phyloP scores from a whole-genome alignment of 441 rosid species.

The Syzygium malaccense region DNA sequence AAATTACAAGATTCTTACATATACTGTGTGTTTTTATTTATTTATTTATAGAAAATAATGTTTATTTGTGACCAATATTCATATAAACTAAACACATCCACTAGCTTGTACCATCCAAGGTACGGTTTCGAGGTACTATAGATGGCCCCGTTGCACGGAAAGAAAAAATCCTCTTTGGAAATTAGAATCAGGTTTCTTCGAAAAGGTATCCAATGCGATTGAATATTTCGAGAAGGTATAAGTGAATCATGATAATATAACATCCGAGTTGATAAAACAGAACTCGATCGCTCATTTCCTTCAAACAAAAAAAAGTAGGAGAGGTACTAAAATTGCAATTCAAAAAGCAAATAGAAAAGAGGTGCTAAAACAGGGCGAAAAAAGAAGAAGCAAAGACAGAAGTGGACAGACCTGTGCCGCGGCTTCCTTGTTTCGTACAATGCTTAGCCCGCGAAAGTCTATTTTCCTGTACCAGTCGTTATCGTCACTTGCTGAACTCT shows the following conservation, averaged over 20 bases:
- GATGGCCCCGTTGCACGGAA: neutral
- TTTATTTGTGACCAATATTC: no score
- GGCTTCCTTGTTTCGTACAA: neutral
- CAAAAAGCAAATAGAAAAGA: no score
- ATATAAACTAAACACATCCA: neutral
- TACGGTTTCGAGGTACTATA: neutral
- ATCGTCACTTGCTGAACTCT: neutral
- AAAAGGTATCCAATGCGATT: neutral
- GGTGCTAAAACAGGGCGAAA: no score
- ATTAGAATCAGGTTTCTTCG: neutral
- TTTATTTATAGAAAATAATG: no score
- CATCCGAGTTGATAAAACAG: neutral
- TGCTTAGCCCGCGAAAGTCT: neutral
- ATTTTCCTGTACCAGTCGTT: neutral
- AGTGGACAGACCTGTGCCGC: neutral
- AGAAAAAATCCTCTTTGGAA: neutral
- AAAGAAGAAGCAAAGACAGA: neutral
- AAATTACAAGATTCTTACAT: no score
- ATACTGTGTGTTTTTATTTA: no score
- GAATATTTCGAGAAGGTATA: neutral
- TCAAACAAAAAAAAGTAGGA: no score
- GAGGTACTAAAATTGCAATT: no score
- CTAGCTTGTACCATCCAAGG: neutral
- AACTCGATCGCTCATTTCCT: neutral
- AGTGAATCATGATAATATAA: neutral